phyloP scores from a whole-genome alignment of 305 asterid genomes.

The Stenogyne calaminthoides region DNA sequence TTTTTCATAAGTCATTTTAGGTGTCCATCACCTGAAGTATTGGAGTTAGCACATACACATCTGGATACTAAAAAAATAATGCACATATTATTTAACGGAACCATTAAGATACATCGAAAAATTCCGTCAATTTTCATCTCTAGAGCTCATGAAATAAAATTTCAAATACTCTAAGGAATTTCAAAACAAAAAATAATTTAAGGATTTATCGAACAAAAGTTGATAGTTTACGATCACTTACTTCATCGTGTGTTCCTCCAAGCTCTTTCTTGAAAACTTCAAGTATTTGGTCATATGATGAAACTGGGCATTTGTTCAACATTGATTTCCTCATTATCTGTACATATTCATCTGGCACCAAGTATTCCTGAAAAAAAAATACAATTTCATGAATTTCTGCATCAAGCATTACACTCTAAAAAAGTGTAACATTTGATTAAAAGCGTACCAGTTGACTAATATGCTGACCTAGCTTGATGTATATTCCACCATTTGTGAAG shows the following conservation, averaged over 20 bases:
- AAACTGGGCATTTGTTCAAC: slow-evolving; percentile 92
- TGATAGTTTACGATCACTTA: slow-evolving; percentile 32
- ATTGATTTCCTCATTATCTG: slow-evolving; percentile 84
- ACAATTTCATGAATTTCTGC: slow-evolving; percentile 35
- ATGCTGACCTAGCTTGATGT: slow-evolving; percentile 97
- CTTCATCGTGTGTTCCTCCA: slow-evolving; percentile 89
- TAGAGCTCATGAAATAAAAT: no score
- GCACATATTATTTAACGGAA: no score
- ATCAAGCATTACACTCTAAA: slow-evolving; percentile 7
- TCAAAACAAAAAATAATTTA: no score
- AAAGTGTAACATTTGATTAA: slow-evolving; percentile 10
- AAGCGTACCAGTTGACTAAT: slow-evolving; percentile 89
- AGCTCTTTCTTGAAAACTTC: slow-evolving; percentile 89
- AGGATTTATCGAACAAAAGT: no score
- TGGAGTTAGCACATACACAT: no score
- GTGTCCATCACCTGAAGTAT: no score
- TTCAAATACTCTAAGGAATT: no score
- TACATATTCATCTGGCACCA: slow-evolving; percentile 88
- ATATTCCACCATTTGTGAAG: slow-evolving; percentile 92
- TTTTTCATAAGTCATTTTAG: no score
- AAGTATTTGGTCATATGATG: slow-evolving; percentile 93
- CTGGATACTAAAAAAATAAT: no score
- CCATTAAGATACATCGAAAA: no score
- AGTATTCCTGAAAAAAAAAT: slow-evolving; percentile 73
- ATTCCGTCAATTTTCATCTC: no score